Evolutionary conservation across 257 asterid species (phyloP), one percentile per base, ranked within the genome.

Genomic region (Haberlea rhodopensis): DNA sequence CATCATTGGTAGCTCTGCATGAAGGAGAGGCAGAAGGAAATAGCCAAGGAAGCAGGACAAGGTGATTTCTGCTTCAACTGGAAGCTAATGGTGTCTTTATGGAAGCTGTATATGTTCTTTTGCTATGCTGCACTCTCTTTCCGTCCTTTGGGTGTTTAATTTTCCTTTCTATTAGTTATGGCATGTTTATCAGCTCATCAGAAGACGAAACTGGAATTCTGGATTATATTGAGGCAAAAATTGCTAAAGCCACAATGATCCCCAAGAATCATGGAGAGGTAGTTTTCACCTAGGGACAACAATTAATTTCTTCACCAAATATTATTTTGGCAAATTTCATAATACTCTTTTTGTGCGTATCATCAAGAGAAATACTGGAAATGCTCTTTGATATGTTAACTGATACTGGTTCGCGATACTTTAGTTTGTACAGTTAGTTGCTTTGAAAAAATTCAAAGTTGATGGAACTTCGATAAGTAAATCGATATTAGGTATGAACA

Each of bases 181-280:
- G 96, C 70, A 84, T 77, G 82, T 91, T 91, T 78, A 66, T 91
- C 11, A 81, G 94, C 60, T 80, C 96, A 26, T 85, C 86, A 52
- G 95, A 91, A 78, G 98, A 91, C 76, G 82, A 86, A 71, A 79
- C 90, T 59, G 95, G 98, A 65, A 71, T 73, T 49, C 73, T 91
- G 83, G 80, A 51, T 72, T 81, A 37, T 49, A 76, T 91, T 54
- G 98, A 91, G 86, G 81, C 75, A 65, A 91, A 91, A 77, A 88
- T 88, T 60, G 91, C 96, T 7, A 88, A 76, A 82, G 98, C 60
- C 11, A 80, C 98, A 49, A 86, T 76, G 91, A 73, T 91, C 60
- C 92, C 96, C 8, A 76, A 61, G 76, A 72, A 31, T 55, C 87
- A 88, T 74, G 96, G 98, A 75, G 98, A 91, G 96, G 98, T 88